These are phyloP conservation scores for Aspergillus heteromorphus DNA, from an alignment of 495 filamentous ascomycete species.

Conservation along the genomic window DNA sequence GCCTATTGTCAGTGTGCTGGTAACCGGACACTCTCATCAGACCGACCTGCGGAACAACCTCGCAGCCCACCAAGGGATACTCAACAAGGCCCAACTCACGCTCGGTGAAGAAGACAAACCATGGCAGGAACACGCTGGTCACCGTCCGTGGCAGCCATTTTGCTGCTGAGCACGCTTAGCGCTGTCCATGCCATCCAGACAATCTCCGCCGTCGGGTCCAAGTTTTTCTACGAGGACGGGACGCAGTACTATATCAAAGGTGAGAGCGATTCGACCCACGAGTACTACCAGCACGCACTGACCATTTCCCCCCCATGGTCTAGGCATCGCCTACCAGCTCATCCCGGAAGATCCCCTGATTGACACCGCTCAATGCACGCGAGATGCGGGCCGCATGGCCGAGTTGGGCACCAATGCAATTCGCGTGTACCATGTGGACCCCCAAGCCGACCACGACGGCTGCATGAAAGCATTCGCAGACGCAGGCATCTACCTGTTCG, in stretches of 20 bases:
- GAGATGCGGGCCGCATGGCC: conserved; percentile 74
- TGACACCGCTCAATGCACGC: conserved; percentile 68
- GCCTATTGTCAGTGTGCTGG: no score
- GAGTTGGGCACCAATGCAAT: conserved; percentile 77
- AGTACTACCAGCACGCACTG: background rate
- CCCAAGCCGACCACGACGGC: conserved; percentile 61
- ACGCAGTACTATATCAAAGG: conserved; percentile 80
- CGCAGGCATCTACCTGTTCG: conserved; percentile 72
- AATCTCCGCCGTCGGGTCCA: conserved; percentile 69
- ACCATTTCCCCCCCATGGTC: conserved; percentile 3
- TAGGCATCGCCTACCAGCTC: conserved; percentile 69
- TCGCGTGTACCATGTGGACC: conserved; percentile 84
- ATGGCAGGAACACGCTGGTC: background rate
- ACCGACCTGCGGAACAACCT: no score
- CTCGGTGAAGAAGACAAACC: background rate
- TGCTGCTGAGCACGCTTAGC: conserved; percentile 26
- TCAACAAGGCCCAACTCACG: no score
- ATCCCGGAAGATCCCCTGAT: conserved; percentile 67
- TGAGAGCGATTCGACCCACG: conserved; percentile 30
- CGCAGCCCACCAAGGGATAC: no score
- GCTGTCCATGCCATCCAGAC: conserved; percentile 39
- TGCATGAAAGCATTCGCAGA: conserved; percentile 66
- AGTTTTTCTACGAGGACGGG: conserved; percentile 76
- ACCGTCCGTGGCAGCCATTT: conserved; percentile 7
- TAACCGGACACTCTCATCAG: no score